Conservation (phyloP, 2,329 filamentous ascomycete genomes). For the Blastomyces gilchristii region DNA sequence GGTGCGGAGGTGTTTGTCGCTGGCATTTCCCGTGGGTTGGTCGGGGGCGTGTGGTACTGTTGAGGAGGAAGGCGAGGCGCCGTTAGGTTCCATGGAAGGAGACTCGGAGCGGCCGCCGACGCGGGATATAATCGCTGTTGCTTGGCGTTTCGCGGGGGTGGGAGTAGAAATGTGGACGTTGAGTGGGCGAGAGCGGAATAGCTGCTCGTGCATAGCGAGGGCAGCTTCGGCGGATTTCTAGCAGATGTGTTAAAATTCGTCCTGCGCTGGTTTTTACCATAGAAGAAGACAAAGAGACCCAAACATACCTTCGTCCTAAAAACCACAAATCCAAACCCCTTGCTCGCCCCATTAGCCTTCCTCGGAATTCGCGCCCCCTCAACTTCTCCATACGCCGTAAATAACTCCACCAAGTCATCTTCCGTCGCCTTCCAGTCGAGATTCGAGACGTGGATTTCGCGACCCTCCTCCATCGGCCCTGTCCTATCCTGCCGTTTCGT, state of each 20-base stretch:
- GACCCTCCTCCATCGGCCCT: constrained; percentile 73
- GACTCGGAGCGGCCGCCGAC: constrained; percentile 26
- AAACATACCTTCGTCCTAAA: constrained; percentile 52
- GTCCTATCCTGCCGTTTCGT: constrained; percentile 64
- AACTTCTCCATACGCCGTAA: constrained; percentile 65
- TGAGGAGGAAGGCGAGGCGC: constrained; percentile 20
- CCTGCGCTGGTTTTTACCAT: constrained; percentile 12
- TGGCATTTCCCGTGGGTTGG: constrained; percentile 27
- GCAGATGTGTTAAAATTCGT: neutral
- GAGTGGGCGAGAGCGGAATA: constrained; percentile 57
- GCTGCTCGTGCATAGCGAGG: constrained; percentile 58
- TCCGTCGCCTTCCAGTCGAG: constrained; percentile 54
- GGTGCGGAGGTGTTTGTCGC: constrained; percentile 52
- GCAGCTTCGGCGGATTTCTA: constrained; percentile 56
- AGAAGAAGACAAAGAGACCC: neutral
- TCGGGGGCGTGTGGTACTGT: constrained; percentile 23
- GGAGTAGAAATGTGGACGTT: constrained; percentile 49
- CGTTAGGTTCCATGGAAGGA: constrained; percentile 16
- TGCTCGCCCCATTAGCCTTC: constrained; percentile 56
- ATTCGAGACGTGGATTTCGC: constrained; percentile 71
- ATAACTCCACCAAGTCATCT: constrained; percentile 58
- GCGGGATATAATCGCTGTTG: constrained; percentile 37
- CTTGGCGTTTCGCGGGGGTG: constrained; percentile 34
- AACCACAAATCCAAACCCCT: constrained; percentile 71
- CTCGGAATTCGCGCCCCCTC: constrained; percentile 61